Conservation (phyloP, 495 filamentous ascomycete species). For the Penicillium roqueforti region DNA sequence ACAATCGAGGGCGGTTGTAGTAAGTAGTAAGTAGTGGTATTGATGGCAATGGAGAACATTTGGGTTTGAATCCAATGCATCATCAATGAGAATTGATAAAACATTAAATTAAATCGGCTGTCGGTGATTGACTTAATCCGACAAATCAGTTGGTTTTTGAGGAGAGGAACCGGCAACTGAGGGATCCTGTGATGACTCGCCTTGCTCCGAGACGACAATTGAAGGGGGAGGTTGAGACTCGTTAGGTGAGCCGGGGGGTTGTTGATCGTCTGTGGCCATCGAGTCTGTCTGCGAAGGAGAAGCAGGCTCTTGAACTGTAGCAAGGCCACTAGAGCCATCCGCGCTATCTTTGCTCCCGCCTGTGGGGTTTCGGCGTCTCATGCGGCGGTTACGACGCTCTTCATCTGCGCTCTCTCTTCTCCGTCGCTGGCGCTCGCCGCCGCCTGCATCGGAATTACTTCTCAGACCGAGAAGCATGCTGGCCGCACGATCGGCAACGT, state of each 20-base stretch:
- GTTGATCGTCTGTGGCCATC: conserved; percentile 21
- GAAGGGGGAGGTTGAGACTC: conserved; percentile 30
- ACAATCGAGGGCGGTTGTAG: conserved; percentile 22
- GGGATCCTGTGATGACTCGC: conserved; percentile 17
- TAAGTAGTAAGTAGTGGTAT: conserved; percentile 11
- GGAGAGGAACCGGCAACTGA: conserved; percentile 24
- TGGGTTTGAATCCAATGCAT: conserved; percentile 20
- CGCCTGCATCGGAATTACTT: conserved; percentile 53
- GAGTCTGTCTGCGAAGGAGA: conserved; percentile 28
- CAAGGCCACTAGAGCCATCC: conserved; percentile 33
- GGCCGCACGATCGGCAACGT: conserved; percentile 79
- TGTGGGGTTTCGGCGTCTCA: conserved; percentile 52
- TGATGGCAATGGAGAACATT: conserved; percentile 1
- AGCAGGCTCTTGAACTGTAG: conserved; percentile 33
- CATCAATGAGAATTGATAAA: conserved; percentile 37
- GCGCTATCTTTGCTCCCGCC: conserved; percentile 46
- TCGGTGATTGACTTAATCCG: conserved; percentile 21
- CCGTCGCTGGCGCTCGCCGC: conserved; percentile 56
- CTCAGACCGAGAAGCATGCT: conserved; percentile 76
- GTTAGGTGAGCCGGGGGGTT: conserved; percentile 27
- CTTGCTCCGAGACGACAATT: conserved; percentile 42
- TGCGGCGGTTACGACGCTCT: conserved; percentile 56
- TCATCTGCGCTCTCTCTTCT: conserved; percentile 66
- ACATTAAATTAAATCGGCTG: conserved; percentile 35
- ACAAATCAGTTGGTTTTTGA: conserved; percentile 29